Conservation (phyloP, 768 basidiomycete genomes). For the Pisolithus tinctorius region DNA sequence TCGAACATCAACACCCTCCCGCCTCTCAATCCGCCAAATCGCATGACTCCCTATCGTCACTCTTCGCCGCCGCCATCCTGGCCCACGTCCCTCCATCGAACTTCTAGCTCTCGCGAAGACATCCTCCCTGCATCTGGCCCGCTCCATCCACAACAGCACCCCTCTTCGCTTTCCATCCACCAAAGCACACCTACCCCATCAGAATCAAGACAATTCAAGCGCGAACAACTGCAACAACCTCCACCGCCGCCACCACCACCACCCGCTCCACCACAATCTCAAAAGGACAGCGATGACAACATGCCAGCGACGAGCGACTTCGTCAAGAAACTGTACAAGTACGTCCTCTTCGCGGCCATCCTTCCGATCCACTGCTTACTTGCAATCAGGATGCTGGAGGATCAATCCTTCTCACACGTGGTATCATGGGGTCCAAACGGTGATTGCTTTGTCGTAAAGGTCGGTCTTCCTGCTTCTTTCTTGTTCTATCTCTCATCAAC, state of each 20-base stretch:
- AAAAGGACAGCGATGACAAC: constrained; percentile 51
- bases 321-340: constrained; percentile 94
- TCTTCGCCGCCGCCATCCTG: constrained; percentile 21
- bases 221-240: constrained; percentile 18
- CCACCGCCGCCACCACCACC: constrained; percentile 16
- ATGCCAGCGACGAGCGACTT: constrained; percentile 91
- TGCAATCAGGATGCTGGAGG: constrained; percentile 77
- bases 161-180: constrained; percentile 19
- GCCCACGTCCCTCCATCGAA: constrained; percentile 25
- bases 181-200: constrained; percentile 13
- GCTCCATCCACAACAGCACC: constrained; percentile 14
- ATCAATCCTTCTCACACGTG: constrained; percentile 60
- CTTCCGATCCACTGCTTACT: background rate
- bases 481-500: constrained; percentile 3
- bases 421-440: constrained; percentile 82
- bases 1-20: constrained; percentile 35
- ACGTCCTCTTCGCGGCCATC: constrained; percentile 12
- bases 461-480: constrained; percentile 6
- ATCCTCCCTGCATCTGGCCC: constrained; percentile 18
- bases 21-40: constrained; percentile 29
- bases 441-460: constrained; percentile 88
- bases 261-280: constrained; percentile 9
- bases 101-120: constrained; percentile 39
- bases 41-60: constrained; percentile 20
- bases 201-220: constrained; percentile 24